phyloP scores from a whole-genome alignment of 1,284 basidiomycete species.

The Lentinula novae-zelandiae region DNA sequence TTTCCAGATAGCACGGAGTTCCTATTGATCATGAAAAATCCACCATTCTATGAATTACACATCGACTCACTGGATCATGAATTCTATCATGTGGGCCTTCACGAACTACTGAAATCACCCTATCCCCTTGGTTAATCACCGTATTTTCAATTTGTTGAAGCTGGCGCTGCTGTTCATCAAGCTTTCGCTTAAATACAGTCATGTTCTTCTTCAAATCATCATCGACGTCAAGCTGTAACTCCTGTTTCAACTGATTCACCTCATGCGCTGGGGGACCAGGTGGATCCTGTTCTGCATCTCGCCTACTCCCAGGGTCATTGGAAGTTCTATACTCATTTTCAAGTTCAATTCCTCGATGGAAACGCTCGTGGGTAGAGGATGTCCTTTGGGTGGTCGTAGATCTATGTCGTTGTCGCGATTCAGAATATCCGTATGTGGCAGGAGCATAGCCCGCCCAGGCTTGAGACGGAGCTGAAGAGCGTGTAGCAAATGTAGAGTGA shows the following conservation, averaged over 20 bases:
- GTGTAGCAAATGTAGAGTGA: too few relatives aligned
- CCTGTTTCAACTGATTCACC: slow-evolving; percentile 7
- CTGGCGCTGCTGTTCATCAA: slow-evolving; percentile 16
- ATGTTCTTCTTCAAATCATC: slow-evolving; percentile 17
- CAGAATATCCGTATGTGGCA: too few relatives aligned
- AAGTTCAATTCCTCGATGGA: too few relatives aligned
- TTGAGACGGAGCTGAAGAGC: too few relatives aligned
- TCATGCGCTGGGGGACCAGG: not conserved
- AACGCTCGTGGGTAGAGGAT: not conserved
- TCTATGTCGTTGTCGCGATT: too few relatives aligned
- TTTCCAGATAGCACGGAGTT: slow-evolving; percentile 22
- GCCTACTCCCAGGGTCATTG: not conserved
- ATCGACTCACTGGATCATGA: slow-evolving; percentile 14
- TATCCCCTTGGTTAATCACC: slow-evolving; percentile 13
- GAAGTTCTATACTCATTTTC: not conserved
- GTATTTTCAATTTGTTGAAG: slow-evolving; percentile 12
- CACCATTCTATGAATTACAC: not conserved
- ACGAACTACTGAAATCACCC: slow-evolving; percentile 16
- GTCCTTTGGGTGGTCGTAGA: not conserved
- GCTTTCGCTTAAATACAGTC: slow-evolving; percentile 17
- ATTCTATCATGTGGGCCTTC: slow-evolving; percentile 19
- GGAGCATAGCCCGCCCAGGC: too few relatives aligned
- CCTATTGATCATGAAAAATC: slow-evolving; percentile 10
- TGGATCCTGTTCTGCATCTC: not conserved
- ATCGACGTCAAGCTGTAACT: slow-evolving; percentile 16